Evolutionary conservation across 2,329 filamentous ascomycete species (phyloP).

Genomic region (Calonectria henricotiae): DNA sequence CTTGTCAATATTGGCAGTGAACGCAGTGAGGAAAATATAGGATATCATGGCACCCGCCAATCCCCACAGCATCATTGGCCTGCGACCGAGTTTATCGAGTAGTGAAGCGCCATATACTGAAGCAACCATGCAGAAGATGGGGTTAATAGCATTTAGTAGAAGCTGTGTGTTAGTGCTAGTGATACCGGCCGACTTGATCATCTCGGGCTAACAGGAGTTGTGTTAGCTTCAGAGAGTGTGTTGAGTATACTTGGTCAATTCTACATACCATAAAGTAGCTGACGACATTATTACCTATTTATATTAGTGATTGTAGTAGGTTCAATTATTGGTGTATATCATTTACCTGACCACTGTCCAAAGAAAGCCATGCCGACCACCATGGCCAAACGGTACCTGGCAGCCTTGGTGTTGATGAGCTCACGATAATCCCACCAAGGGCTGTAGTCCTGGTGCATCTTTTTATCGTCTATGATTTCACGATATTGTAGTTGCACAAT

Average conservation of each 20-base stretch:
- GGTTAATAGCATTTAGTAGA: constrained; percentile 70
- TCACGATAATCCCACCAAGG: constrained; percentile 65
- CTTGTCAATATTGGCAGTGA: constrained; percentile 53
- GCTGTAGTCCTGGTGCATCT: constrained; percentile 48
- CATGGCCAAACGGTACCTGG: constrained; percentile 61
- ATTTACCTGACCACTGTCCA: constrained; percentile 62
- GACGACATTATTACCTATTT: constrained; percentile 54
- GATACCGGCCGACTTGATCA: constrained; percentile 68
- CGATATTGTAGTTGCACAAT: constrained; percentile 62
- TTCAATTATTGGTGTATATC: too few species aligned
- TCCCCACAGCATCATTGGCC: constrained; percentile 67
- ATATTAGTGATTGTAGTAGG: background rate
- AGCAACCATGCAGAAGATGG: constrained; percentile 66
- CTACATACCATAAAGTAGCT: constrained; percentile 65
- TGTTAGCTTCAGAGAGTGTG: too few species aligned
- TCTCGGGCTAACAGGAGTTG: constrained; percentile 49
- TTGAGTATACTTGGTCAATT: too few species aligned
- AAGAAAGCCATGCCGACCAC: constrained; percentile 61
- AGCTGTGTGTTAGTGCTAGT: constrained; percentile 58
- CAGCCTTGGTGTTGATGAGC: constrained; percentile 60
- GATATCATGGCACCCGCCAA: constrained; percentile 66
- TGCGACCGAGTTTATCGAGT: constrained; percentile 68
- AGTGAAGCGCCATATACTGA: constrained; percentile 66
- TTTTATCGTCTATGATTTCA: constrained; percentile 56
- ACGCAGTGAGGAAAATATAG: constrained; percentile 66